phyloP scores from a whole-genome alignment of 208 protist species.

The Trypanosoma boissoni region DNA sequence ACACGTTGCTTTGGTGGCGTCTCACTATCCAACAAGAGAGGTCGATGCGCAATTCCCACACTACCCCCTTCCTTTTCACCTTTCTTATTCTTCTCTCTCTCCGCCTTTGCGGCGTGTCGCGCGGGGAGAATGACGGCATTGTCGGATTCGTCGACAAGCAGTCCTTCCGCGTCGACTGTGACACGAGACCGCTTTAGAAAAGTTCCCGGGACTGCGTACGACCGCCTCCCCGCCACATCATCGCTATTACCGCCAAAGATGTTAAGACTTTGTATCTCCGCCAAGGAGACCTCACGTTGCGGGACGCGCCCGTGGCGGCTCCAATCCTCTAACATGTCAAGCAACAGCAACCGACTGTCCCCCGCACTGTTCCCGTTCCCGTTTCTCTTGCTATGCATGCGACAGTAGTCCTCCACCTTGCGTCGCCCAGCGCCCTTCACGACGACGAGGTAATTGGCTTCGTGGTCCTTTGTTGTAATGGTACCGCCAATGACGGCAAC shows the following conservation, averaged over 20 bases:
- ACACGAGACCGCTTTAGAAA: slow-evolving; percentile 19
- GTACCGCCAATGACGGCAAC: slow-evolving; percentile 20
- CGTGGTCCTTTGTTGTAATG: slow-evolving; percentile 6
- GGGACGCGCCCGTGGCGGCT: not conserved
- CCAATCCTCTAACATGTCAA: slow-evolving; percentile 24
- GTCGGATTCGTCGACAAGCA: slow-evolving; percentile 11
- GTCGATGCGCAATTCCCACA: not conserved
- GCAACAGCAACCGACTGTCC: slow-evolving; percentile 6
- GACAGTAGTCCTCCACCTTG: slow-evolving; percentile 18
- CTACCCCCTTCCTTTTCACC: not conserved
- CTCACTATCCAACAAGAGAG: slow-evolving; percentile 5
- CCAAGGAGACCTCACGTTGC: slow-evolving; percentile 4
- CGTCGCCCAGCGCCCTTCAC: slow-evolving; percentile 17
- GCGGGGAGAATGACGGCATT: slow-evolving; percentile 4
- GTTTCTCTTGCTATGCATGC: not conserved
- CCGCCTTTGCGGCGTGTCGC: too few relatives aligned
- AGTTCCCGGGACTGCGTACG: slow-evolving; percentile 3
- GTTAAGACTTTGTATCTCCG: slow-evolving; percentile 7
- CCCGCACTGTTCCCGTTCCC: not conserved
- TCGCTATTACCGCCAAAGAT: not conserved
- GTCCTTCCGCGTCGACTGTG: slow-evolving; percentile 1
- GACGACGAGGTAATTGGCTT: slow-evolving; percentile 22
- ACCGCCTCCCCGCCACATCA: slow-evolving; percentile 1
- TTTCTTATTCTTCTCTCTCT: too few relatives aligned
- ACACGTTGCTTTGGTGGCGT: slow-evolving; percentile 5